phyloP scores from a whole-genome alignment of 2,329 filamentous ascomycete genomes.

The Exophiala sp. region DNA sequence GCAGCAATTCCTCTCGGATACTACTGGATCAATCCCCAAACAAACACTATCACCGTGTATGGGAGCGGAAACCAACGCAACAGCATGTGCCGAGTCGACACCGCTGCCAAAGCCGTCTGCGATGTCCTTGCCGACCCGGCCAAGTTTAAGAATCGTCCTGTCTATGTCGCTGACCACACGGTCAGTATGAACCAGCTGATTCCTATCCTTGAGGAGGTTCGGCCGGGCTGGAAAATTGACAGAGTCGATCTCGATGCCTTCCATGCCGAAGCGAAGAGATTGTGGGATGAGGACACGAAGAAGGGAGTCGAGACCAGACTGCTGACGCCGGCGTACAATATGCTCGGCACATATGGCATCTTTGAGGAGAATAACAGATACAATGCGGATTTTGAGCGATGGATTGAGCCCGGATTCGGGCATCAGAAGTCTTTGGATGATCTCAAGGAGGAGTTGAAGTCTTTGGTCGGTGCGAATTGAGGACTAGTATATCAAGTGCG shows the following conservation, averaged over 20 bases:
- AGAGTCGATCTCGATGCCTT: slow-evolving; percentile 11
- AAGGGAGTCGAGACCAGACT: slow-evolving; percentile 10
- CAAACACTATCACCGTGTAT: slow-evolving; percentile 13
- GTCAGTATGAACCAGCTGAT: slow-evolving; percentile 16
- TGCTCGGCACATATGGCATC: slow-evolving; percentile 14
- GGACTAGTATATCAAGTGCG: no score
- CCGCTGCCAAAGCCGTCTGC: slow-evolving; percentile 11
- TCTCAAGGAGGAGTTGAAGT: slow-evolving; percentile 11
- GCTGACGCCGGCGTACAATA: slow-evolving; percentile 10
- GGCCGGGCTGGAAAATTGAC: slow-evolving; percentile 10
- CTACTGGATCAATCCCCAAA: slow-evolving; percentile 16
- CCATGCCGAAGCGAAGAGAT: slow-evolving; percentile 6
- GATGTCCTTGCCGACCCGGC: slow-evolving; percentile 7
- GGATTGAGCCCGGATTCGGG: slow-evolving; percentile 11
- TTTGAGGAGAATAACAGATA: slow-evolving; percentile 14
- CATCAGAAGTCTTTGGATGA: slow-evolving; percentile 10
- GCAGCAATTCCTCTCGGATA: slow-evolving; percentile 14
- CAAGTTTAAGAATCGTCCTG: slow-evolving; percentile 8
- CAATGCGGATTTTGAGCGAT: slow-evolving; percentile 11
- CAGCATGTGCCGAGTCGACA: slow-evolving; percentile 13
- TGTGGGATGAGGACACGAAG: slow-evolving; percentile 15
- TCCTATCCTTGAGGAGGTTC: slow-evolving; percentile 9
- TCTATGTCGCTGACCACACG: slow-evolving; percentile 15
- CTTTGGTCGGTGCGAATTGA: slow-evolving; percentile 1
- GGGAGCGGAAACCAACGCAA: slow-evolving; percentile 11